Percentiles rank a stretch among this genome's conserved stretches.
These are phyloP conservation scores for Catunica adiposa DNA, from an alignment of 2,329 filamentous ascomycete species.

Conservation along the genomic window DNA sequence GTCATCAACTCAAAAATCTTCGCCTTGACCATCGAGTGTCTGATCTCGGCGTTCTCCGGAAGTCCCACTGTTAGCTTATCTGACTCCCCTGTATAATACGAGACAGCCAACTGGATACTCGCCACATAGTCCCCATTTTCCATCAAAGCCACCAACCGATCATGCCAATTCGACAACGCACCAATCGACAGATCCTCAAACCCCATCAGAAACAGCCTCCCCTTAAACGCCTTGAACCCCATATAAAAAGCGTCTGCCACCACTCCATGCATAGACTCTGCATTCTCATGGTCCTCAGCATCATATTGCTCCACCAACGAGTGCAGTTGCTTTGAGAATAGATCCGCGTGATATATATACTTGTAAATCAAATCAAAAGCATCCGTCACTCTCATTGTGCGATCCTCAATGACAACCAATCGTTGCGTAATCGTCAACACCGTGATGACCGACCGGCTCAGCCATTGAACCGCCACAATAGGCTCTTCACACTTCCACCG, in stretches of 20 bases:
- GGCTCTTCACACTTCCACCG: constrained; percentile 89
- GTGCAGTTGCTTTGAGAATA: constrained; percentile 79
- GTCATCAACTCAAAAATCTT: constrained; percentile 87
- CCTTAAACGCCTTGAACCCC: constrained; percentile 93
- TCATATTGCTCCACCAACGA: constrained; percentile 74
- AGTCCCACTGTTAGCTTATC: constrained; percentile 89
- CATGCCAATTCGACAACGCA: constrained; percentile 90
- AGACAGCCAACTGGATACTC: constrained; percentile 76
- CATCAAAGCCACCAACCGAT: constrained; percentile 83
- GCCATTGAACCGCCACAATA: constrained; percentile 92
- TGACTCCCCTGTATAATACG: constrained; percentile 80
- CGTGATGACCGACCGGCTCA: constrained; percentile 80
- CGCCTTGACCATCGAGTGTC: constrained; percentile 71
- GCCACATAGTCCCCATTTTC: constrained; percentile 91
- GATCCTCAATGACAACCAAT: constrained; percentile 81
- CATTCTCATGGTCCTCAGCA: constrained; percentile 39
- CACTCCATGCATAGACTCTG: constrained; percentile 81
- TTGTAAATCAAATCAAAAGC: constrained; percentile 83
- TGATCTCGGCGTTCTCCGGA: constrained; percentile 60
- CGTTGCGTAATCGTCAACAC: constrained; percentile 90
- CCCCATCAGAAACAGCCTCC: constrained; percentile 79
- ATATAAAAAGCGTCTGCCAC: constrained; percentile 96
- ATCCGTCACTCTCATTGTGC: constrained; percentile 77
- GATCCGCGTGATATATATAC: constrained; percentile 78
- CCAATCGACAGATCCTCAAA: constrained; percentile 87